Evolutionary conservation across 2,329 filamentous ascomycete genomes (phyloP), one percentile per base, ranked within the genome.

Genomic region (Cytospora schulzeri): DNA sequence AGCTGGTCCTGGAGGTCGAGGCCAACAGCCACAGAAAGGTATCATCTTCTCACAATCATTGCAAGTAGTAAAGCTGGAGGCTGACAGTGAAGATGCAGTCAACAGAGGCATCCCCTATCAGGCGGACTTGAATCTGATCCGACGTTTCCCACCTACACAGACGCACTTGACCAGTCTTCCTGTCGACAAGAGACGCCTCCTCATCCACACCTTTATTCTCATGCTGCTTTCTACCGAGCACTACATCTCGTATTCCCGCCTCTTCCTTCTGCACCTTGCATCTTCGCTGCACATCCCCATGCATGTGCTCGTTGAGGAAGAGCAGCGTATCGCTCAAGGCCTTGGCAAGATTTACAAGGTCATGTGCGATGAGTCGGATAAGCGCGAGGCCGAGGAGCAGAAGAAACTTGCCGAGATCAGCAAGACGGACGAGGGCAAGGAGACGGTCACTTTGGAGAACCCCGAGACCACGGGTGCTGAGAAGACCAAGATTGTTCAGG

Each of bases 181-280:
- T 0, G 76, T 85, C 56, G 84, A 87, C 59, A 89, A 88, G 71
- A 81, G 88, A 53, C 83, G 84, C 29, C 79, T 93, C 9, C 81
- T 96, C 8, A 77, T 96, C 9, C 89, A 95, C 70, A 85, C 88
- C 0, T 78, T 92, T 50, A 79, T 96, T 0, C 79, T 96, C 3
- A 79, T 95, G 29, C 72, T 93, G 7, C 78, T 96, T 2, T 93
- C 91, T 2, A 78, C 96, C 17, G 88, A 95, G 71, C 86, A 91
- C 68, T 96, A 95, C 75, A 86, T 83, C 51, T 86, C 90, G 5
- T 88, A 91, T 71, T 91, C 91, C 3, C 85, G 91, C 15, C 81
- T 91, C 2, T 78, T 95, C 24, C 81, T 96, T 60, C 78, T 92
- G 19, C 83, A 90, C 68, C 74, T 94, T 50, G 82, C 90, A 1